Percentiles rank a stretch among this genome's conserved stretches.
Conservation (phyloP, 2,329 filamentous ascomycete species). For the Aspergillus bombycis region DNA sequence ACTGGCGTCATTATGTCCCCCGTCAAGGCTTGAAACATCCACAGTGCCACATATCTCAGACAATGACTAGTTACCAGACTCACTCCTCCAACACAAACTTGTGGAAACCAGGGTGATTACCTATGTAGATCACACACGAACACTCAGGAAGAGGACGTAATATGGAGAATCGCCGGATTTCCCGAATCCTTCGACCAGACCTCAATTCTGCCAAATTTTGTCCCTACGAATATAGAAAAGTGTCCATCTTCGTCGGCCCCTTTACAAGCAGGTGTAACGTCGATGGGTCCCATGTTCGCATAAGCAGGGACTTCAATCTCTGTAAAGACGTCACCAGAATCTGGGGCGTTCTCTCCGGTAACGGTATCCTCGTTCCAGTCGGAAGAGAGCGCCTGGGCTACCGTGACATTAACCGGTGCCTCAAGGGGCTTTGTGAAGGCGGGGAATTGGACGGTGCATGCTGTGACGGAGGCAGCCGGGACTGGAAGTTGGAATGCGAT, state of each 20-base stretch:
- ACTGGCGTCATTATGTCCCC: too few species aligned
- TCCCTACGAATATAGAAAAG: slow-evolving; percentile 18
- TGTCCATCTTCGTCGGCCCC: slow-evolving; percentile 7
- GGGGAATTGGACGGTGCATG: slow-evolving; percentile 21
- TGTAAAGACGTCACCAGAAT: neutral
- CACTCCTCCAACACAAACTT: neutral
- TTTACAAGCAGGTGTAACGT: slow-evolving; percentile 16
- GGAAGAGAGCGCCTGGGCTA: slow-evolving; percentile 10
- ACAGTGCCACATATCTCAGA: too few species aligned
- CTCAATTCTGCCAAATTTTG: slow-evolving; percentile 13
- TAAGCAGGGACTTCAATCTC: slow-evolving; percentile 6
- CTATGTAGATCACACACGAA: neutral
- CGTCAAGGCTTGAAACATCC: too few species aligned
- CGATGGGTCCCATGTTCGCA: slow-evolving; percentile 9
- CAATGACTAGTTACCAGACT: too few species aligned
- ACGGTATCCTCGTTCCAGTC: slow-evolving; percentile 19
- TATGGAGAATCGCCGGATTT: slow-evolving; percentile 16
- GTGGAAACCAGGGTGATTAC: fast-evolving
- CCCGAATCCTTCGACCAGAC: slow-evolving; percentile 19
- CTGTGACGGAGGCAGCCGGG: neutral
- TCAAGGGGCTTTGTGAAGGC: slow-evolving; percentile 10
- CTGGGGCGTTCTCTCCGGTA: slow-evolving; percentile 15
- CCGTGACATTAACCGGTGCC: slow-evolving; percentile 15
- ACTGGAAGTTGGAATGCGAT: slow-evolving; percentile 16
- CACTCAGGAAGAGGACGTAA: neutral